These are phyloP conservation scores for Basidiobolus meristosporus DNA, from an alignment of 371 early-diverging fungal genomes.

Conservation along the genomic window DNA sequence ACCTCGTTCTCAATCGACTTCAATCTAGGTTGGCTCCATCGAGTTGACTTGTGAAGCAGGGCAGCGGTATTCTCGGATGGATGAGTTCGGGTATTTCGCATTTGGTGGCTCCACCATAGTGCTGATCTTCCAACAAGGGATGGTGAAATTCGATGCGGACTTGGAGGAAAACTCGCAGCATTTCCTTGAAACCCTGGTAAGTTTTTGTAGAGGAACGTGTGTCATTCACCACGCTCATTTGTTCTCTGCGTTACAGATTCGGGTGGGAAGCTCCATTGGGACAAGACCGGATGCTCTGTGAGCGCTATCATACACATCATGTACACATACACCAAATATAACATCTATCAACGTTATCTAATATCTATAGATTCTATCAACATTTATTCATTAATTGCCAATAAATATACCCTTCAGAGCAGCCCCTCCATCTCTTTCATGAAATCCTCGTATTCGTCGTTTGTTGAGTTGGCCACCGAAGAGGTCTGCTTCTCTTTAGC, in stretches of 20 bases:
- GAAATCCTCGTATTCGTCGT: constrained; percentile 10
- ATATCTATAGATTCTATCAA: too few species aligned
- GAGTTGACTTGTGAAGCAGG: constrained; percentile 33
- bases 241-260: too few species aligned
- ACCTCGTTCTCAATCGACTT: not conserved
- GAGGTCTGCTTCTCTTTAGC: constrained; percentile 1
- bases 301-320: too few species aligned
- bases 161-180: constrained; percentile 26
- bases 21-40: constrained; percentile 40
- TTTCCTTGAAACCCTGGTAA: constrained; percentile 26
- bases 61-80: constrained; percentile 29
- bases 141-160: constrained; percentile 43
- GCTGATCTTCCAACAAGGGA: constrained; percentile 39
- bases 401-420: constrained; percentile 3
- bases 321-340: too few species aligned
- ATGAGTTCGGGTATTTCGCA: constrained; percentile 70
- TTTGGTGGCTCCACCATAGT: constrained; percentile 68
- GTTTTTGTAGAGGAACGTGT: too few species aligned
- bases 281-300: too few species aligned
- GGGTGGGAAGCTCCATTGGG: too few species aligned
- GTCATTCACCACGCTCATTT: too few species aligned
- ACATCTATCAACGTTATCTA: too few species aligned
- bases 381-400: too few species aligned
- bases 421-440: constrained; percentile 12
- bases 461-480: not conserved